phyloP scores from a whole-genome alignment of 208 protist genomes.

The Leishmania turanica region DNA sequence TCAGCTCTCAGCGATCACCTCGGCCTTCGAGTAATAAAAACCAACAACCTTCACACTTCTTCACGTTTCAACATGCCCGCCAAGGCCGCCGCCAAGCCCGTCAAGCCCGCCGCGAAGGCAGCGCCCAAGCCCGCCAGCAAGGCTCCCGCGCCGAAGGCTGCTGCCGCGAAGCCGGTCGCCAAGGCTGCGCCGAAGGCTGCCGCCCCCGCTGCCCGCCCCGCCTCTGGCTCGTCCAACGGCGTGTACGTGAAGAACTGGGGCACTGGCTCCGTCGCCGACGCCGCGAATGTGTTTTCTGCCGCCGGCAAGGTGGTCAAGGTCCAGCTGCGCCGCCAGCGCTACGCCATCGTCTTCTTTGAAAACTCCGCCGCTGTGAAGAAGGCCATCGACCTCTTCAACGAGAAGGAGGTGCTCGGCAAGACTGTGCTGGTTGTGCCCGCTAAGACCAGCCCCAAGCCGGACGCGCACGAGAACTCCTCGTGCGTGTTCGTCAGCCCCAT shows the following conservation, averaged over 20 bases:
- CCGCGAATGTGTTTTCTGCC: slow-evolving; percentile 49
- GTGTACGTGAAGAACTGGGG: slow-evolving; percentile 91
- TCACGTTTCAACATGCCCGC: slow-evolving; percentile 45
- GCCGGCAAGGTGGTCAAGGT: slow-evolving; percentile 65
- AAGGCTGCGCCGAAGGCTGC: slow-evolving; percentile 37
- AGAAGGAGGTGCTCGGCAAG: slow-evolving; percentile 73
- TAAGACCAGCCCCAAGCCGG: slow-evolving; percentile 74
- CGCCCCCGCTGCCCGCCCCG: slow-evolving; percentile 35
- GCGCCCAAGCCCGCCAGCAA: slow-evolving; percentile 50
- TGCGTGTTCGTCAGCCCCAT: slow-evolving; percentile 83
- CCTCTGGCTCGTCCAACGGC: slow-evolving; percentile 58
- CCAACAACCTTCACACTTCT: slow-evolving; percentile 15
- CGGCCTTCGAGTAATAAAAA: slow-evolving; percentile 90
- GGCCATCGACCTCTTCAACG: slow-evolving; percentile 88
- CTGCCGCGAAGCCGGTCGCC: slow-evolving; percentile 29
- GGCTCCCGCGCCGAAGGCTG: slow-evolving; percentile 47
- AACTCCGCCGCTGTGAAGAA: slow-evolving; percentile 83
- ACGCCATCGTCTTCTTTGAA: slow-evolving; percentile 85
- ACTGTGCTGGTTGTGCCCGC: slow-evolving; percentile 72
- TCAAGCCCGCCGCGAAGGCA: slow-evolving; percentile 49
- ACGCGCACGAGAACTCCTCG: slow-evolving; percentile 72
- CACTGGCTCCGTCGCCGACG: slow-evolving; percentile 68
- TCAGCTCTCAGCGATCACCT: slow-evolving; percentile 56
- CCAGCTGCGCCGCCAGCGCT: slow-evolving; percentile 76
- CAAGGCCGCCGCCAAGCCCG: slow-evolving; percentile 52